phyloP scores from a whole-genome alignment of 371 early-diverging fungal genomes.

The Smittium mucronatum region DNA sequence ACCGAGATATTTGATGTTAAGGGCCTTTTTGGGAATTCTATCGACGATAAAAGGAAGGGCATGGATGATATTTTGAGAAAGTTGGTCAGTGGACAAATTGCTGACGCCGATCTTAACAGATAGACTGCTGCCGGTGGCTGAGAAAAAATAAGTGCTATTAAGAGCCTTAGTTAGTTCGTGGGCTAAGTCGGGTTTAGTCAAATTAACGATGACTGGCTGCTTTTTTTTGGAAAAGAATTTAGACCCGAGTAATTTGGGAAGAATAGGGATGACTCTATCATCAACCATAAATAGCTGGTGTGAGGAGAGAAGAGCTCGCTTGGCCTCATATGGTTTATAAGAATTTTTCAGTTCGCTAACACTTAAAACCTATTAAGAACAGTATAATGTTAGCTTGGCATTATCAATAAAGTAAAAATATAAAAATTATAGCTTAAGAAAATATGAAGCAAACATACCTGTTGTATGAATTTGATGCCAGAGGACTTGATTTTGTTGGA shows the following conservation, averaged over 20 bases:
- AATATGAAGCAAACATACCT: too few relatives aligned
- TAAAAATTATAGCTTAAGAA: too few relatives aligned
- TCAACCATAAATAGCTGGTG: constrained; percentile 82
- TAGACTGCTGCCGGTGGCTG: constrained; percentile 54
- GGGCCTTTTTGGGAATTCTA: constrained; percentile 55
- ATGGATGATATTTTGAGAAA: constrained; percentile 59
- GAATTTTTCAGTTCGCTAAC: constrained; percentile 58
- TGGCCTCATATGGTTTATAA: constrained; percentile 63
- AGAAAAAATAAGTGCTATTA: constrained; percentile 56
- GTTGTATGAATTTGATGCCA: constrained; percentile 34
- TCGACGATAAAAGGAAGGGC: constrained; percentile 43
- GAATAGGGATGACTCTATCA: constrained; percentile 50
- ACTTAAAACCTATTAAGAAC: constrained; percentile 64
- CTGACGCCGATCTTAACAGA: constrained; percentile 61
- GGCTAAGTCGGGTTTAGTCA: constrained; percentile 47
- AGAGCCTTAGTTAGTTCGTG: constrained; percentile 56
- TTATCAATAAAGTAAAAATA: too few relatives aligned
- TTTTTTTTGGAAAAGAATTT: constrained; percentile 77
- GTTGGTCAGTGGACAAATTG: constrained; percentile 39
- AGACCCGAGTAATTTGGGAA: constrained; percentile 74
- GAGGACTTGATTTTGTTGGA: constrained; percentile 55
- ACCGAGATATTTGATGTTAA: constrained; percentile 61
- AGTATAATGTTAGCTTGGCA: too few relatives aligned
- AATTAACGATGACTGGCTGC: constrained; percentile 69
- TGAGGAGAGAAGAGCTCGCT: constrained; percentile 48